Conservation (phyloP, 2,329 filamentous ascomycete species). For the Chaetomium sp. region DNA sequence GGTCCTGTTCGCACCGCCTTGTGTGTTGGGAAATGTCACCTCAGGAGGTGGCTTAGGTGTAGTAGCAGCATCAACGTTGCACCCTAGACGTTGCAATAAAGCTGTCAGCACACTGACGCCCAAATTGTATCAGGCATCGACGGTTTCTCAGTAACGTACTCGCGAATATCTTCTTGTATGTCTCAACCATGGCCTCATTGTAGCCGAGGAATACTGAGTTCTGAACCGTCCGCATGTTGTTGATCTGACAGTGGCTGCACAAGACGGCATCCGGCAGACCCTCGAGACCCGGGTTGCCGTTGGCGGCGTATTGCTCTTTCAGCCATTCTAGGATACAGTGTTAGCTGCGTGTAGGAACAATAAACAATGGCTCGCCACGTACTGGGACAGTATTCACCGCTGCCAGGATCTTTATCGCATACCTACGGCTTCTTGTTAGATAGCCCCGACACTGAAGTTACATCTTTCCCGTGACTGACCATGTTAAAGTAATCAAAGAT, state of each 20-base stretch:
- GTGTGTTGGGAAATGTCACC: slow-evolving; percentile 13
- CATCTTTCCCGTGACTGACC: not conserved
- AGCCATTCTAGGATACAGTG: slow-evolving; percentile 1
- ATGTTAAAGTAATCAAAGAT: slow-evolving; percentile 15
- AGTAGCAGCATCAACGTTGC: not conserved
- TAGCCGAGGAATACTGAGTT: slow-evolving; percentile 6
- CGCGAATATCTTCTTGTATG: slow-evolving; percentile 5
- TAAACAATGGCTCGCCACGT: not conserved
- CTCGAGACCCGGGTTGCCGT: slow-evolving; percentile 7
- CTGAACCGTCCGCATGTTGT: slow-evolving; percentile 14
- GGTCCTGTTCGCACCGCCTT: not conserved
- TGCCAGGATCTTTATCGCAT: slow-evolving; percentile 11
- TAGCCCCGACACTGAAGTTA: no score
- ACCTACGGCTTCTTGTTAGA: not conserved
- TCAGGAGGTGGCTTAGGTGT: not conserved
- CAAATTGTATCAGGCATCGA: no score
- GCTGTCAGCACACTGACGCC: not conserved
- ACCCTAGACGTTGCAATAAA: not conserved
- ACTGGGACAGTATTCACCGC: slow-evolving; percentile 14
- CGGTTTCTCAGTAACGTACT: not conserved
- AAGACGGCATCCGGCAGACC: slow-evolving; percentile 5
- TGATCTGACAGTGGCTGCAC: slow-evolving; percentile 17
- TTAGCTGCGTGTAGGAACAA: not conserved
- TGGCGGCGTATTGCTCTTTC: slow-evolving; percentile 10
- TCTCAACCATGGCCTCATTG: slow-evolving; percentile 13